A percentile compares a stretch with the other conserved stretches of the same genome.
Conservation (phyloP, 1,139 yeast genomes). For the Suhomyces bribrorum region DNA sequence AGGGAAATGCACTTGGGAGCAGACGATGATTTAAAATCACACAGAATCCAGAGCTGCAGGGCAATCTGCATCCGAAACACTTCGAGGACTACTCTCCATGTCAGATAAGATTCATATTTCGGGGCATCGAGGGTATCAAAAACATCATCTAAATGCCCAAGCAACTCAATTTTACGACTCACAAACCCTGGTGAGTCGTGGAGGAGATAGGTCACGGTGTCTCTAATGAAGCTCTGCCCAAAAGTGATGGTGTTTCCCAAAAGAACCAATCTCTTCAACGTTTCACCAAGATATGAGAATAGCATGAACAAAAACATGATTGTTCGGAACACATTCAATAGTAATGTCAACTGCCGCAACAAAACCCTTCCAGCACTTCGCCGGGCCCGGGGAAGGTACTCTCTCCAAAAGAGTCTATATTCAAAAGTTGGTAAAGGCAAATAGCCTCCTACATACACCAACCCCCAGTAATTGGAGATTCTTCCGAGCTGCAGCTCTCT, state of each 20-base stretch:
- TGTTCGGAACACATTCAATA: constrained; percentile 20
- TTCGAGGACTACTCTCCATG: background rate
- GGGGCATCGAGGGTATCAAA: constrained; percentile 13
- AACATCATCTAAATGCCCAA: constrained; percentile 15
- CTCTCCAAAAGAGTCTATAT: constrained; percentile 28
- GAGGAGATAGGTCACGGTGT: constrained; percentile 30
- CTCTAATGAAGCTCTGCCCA: constrained; percentile 31
- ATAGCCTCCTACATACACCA: constrained; percentile 19
- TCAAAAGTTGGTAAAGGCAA: constrained; percentile 34
- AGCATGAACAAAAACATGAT: constrained; percentile 23
- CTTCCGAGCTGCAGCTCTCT: constrained; percentile 6
- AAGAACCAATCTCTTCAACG: constrained; percentile 21
- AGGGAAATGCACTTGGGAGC: constrained; percentile 7
- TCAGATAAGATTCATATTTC: background rate
- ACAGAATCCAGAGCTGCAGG: constrained; percentile 1
- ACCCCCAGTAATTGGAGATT: constrained; percentile 15
- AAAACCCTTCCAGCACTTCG: background rate
- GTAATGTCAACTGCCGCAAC: constrained; percentile 6
- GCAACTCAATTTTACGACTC: constrained; percentile 15
- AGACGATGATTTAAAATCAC: background rate
- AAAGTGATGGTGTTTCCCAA: constrained; percentile 36
- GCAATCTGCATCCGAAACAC: constrained; percentile 1
- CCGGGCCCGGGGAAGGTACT: constrained; percentile 13
- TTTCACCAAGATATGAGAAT: constrained; percentile 20
- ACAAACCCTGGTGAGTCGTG: constrained; percentile 19